Evolutionary conservation across 331 rosid genomes (phyloP), one percentile per base, ranked within the genome.

Genomic region (Pyrus hybrid): DNA sequence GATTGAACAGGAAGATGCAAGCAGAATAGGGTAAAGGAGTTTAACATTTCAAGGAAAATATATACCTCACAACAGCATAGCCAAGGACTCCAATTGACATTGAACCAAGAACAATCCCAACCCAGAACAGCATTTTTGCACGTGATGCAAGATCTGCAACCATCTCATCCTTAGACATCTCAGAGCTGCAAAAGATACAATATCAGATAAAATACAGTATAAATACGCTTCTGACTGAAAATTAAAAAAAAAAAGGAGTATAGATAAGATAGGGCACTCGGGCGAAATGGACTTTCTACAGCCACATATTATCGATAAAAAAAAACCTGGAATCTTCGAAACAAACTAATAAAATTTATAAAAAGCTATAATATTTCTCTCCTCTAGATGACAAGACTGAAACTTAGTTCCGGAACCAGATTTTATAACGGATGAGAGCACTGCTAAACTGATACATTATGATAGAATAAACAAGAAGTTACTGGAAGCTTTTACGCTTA

Each of bases 141-240:
- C 72, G 83, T 71, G 77, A 76, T 74, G 89, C 81, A 63, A 92
- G 91, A 74, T 90, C 89, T 61, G 51, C 60, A 73, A 94, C 84
- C 93, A 94, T 92, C 86, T 89, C 88, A 71, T 94, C 96, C 88
- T 94, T 92, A 30, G 76, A 85, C 92, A 86, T 79, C 72, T 90
- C 95, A 51, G 92, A 89, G 85, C 97, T 92, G 83, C 81, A 84
- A 85, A 79, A 69, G 79, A 54, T 8, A 83, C n/a, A 75, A 58
- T 22, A 58, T 74, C 45, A 35, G 54, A 22, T 41, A 30, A 25
- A 20, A 54, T n/a, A 54, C 21, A 16, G 18, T 51, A 51, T 6
- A 51, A 51, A 51, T 51, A 51, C n/a, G 21, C 57, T 51, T 43
- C 49, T 12, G 49, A 12, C 49, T 4, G n/a, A 51, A 51, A 51